phyloP scores from a whole-genome alignment of 805 yeast species.

The Pichia occidentalis region DNA sequence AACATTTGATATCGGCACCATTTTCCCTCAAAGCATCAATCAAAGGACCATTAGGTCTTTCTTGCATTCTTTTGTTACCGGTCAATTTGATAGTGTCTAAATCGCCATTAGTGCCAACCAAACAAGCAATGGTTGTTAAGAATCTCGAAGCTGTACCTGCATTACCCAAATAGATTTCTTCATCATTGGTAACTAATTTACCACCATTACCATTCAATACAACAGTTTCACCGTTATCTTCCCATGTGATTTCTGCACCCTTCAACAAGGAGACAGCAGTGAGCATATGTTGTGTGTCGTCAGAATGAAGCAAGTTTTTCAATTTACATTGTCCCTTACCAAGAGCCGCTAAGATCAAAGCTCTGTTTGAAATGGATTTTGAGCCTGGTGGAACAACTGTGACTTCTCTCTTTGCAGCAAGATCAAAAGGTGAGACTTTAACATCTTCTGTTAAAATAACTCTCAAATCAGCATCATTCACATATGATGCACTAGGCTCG shows the following conservation, averaged over 20 bases:
- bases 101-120: conserved; percentile 47
- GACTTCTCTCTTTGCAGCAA: conserved; percentile 30
- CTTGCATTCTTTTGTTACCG: conserved; percentile 96
- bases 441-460: conserved; percentile 80
- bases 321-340: conserved; percentile 80
- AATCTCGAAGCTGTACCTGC: conserved; percentile 98
- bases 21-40: conserved; percentile 83
- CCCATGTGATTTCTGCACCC: conserved; percentile 78
- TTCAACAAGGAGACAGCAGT: conserved; percentile 71
- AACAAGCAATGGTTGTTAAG: conserved; percentile 85
- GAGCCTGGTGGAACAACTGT: conserved; percentile 89
- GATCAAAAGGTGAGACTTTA: conserved; percentile 52
- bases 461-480: conserved; percentile 72
- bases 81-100: conserved; percentile 57
- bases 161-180: conserved; percentile 82
- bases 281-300: conserved; percentile 93
- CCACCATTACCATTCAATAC: conserved; percentile 86
- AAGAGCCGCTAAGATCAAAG: conserved; percentile 84
- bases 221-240: conserved; percentile 85
- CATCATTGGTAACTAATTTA: conserved; percentile 51
- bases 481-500: conserved; percentile 82
- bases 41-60: conserved; percentile 92
- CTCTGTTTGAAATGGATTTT: conserved; percentile 93
- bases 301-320: conserved; percentile 86
- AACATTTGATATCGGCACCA: conserved; percentile 69